These are phyloP conservation scores for Sutorius australiensis DNA, from an alignment of 768 basidiomycete species.

Conservation along the genomic window DNA sequence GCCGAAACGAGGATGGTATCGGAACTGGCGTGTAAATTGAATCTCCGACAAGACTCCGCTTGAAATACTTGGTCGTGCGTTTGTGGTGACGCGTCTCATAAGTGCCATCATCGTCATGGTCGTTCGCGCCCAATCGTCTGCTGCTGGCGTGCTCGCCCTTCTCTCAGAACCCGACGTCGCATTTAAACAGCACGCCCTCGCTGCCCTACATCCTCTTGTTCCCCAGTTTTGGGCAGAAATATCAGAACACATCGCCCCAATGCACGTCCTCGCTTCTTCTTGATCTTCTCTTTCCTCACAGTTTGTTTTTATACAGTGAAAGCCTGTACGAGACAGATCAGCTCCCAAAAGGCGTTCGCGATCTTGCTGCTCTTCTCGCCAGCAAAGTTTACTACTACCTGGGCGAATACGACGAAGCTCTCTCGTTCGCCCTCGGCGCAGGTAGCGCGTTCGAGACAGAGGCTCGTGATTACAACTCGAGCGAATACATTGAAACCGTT, in stretches of 20 bases:
- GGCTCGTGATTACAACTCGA: slow-evolving; percentile 55
- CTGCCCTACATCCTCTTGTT: slow-evolving; percentile 75
- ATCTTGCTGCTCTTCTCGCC: slow-evolving; percentile 86
- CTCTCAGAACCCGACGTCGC: slow-evolving; percentile 83
- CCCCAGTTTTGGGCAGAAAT: slow-evolving; percentile 99
- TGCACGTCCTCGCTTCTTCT: slow-evolving; percentile 51
- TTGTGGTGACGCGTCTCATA: slow-evolving; percentile 44
- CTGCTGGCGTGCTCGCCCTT: slow-evolving; percentile 87
- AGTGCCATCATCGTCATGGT: slow-evolving; percentile 47
- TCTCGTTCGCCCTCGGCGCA: slow-evolving; percentile 91
- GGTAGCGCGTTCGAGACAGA: slow-evolving; percentile 82
- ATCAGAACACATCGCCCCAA: slow-evolving; percentile 85
- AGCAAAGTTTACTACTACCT: slow-evolving; percentile 99
- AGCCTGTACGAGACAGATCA: slow-evolving; percentile 81
- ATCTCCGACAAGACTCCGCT: slow-evolving; percentile 29
- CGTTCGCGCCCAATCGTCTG: slow-evolving; percentile 70
- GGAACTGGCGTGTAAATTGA: slow-evolving; percentile 16
- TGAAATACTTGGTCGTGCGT: slow-evolving; percentile 19
- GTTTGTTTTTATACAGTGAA: slow-evolving; percentile 54
- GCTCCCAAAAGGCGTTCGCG: slow-evolving; percentile 67
- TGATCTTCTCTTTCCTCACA: slow-evolving; percentile 8
- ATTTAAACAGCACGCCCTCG: slow-evolving; percentile 90
- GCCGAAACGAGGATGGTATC: slow-evolving; percentile 26
- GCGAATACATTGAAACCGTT: slow-evolving; percentile 92
- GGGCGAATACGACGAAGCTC: slow-evolving; percentile 91